A percentile compares a stretch with the other conserved stretches of the same genome.
Conservation (phyloP, 108 stramenopile species). For the Discostella stelligeroides region DNA sequence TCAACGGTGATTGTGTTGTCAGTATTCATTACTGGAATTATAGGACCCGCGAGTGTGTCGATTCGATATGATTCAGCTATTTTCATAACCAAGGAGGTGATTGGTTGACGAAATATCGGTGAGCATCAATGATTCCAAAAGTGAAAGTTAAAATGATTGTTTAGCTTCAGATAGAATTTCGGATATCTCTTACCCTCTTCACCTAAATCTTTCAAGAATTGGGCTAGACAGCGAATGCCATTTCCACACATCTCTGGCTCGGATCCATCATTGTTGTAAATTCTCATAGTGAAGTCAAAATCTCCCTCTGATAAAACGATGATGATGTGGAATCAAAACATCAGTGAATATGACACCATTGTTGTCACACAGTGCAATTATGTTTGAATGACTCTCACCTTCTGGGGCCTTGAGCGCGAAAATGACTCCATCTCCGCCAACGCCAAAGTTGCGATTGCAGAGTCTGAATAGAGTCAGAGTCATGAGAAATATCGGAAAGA, state of each 20-base stretch:
- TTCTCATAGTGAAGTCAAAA: constrained; percentile 95
- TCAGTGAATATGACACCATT: too few species aligned
- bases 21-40: constrained; percentile 92
- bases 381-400: constrained; percentile 22
- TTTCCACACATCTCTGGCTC: constrained; percentile 99
- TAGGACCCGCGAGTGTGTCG: constrained; percentile 91
- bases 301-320: constrained; percentile 48
- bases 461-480: constrained; percentile 54
- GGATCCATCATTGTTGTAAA: constrained; percentile 94
- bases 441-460: constrained; percentile 93
- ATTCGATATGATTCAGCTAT: constrained; percentile 81
- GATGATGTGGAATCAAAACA: neutral
- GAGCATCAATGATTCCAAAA: neutral
- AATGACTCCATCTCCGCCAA: constrained; percentile 98
- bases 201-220: constrained; percentile 91
- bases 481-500: too few species aligned
- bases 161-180: too few species aligned
- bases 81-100: too few species aligned
- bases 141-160: too few species aligned
- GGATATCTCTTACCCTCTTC: constrained; percentile 60
- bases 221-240: constrained; percentile 96
- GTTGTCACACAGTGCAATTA: too few species aligned
- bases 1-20: constrained; percentile 94
- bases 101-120: constrained; percentile 2
- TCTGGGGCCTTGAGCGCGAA: constrained; percentile 90